Evolutionary conservation across 805 yeast species (phyloP), one percentile per base, ranked within the genome.

Genomic region (Diddensiella transvaalensis): DNA sequence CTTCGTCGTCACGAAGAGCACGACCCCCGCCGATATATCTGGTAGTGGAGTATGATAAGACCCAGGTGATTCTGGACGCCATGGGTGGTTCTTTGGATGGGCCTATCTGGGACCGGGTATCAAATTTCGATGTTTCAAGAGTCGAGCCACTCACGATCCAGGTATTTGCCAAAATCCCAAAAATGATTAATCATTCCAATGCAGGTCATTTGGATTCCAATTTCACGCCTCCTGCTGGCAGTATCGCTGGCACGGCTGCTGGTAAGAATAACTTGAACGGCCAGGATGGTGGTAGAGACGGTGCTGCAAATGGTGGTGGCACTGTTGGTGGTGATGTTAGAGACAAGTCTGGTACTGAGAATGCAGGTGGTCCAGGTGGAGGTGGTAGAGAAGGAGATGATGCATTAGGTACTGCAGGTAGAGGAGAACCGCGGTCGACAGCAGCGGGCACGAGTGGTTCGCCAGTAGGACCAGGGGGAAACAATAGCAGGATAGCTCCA

Each of bases 1-100:
- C 85, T 49, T 80, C 79, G 49, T 79, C 83, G 49, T 19, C 35
- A 6, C 22, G 3, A 17, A 41, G 22, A 19, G 19, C 50, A 3
- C 4, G 29, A 24, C 29, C 48, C 21, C 41, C 49, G 21, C 75
- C 95, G 51, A 76, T 93, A 33, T 87, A 87, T 66, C 77, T 90
- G 60, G 88, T 96, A 1, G 75, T 93, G 40, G 99, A 93, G 67
- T 91, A 89, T 63, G 99, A 93, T 68, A 93, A 93, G 67, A 88
- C 91, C 44, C 93, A 90, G 56, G 84, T 93, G 54, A 77, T 89
- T 13, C 81, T 91, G 44, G 95, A 89, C 57, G 93, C 98, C 2
- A 79, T 82, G 23, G 79, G 85, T 46, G 96, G 96, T 35, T 79
- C 95, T 0, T 80, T 88, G 51, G 77, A 78, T 38, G 72, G 76